Evolutionary conservation across 1,284 basidiomycete species (phyloP), one percentile per base, ranked within the genome.

Genomic region (Lentinula novae-zelandiae): DNA sequence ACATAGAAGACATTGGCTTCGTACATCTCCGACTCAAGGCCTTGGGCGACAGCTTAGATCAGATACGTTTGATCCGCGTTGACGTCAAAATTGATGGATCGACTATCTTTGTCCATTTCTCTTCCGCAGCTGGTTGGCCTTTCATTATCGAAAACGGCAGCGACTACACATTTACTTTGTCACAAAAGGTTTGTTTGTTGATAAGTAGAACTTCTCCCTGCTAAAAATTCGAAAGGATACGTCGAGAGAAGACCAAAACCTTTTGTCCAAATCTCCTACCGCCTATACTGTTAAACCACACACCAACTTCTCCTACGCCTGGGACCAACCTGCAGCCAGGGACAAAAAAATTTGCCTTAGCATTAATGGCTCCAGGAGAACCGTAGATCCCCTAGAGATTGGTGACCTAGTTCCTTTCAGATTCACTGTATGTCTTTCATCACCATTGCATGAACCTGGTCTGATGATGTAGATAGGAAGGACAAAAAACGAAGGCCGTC

Each of bases 361-460:
- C 13, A 82, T 89, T 59, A 87, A 89, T 51, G 82, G 83, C 15
- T 76, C 84, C 51, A 84, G 86, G n/a, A 83, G 93, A 44, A 77
- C 83, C 27, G 80, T 99, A 58, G 97, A 99, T 70, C 89, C 98
- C 62, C 90, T 98, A 85, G 97, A 98, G 73, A 99, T 99, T 50
- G 97, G 97, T 53, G 86, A 93, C 63, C 83, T 98, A 42, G 76
- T 95, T 12, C 97, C 97, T 0, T 95, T 97, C 79, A 93, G 86
- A 72, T 92, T 98, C 71, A 76, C 79, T 53, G 90, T 90, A 68
- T 65, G 81, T 74, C 10, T n/a, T 1, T 48, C 4, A 6, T 8
- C 38, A 17, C 53, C 42, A 12, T 40, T 42, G 22, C n/a, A 12
- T 62, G 38, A 36, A 57, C 36, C 58, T 36, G 55, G 22, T 13